A percentile compares a stretch with the other conserved stretches of the same genome.
phyloP scores from a whole-genome alignment of 2,329 filamentous ascomycete species.

The Clonostachys solani region DNA sequence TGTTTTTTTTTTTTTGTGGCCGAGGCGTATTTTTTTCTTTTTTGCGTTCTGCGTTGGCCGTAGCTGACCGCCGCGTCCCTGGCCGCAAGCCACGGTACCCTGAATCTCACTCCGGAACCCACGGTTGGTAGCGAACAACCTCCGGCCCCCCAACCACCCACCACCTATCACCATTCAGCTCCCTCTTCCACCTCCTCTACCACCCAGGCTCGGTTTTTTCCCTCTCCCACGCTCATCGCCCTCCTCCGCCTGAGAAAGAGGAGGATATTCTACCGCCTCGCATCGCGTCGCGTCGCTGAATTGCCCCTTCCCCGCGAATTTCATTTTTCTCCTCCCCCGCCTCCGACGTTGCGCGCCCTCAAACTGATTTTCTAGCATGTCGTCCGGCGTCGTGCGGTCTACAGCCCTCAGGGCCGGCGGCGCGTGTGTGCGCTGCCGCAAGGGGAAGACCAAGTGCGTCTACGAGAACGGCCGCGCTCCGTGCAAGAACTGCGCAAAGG shows the following conservation, averaged over 20 bases:
- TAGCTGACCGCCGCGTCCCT: too few relatives aligned
- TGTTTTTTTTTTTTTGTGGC: too few relatives aligned
- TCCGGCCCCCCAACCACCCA: too few relatives aligned
- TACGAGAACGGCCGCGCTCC: constrained; percentile 60
- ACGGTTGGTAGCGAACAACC: too few relatives aligned
- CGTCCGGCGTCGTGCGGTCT: constrained; percentile 45
- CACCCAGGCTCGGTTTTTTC: background rate
- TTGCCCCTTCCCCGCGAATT: background rate
- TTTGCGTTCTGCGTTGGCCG: too few relatives aligned
- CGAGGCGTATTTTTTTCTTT: too few relatives aligned
- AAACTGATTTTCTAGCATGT: constrained; percentile 7
- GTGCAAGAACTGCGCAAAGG: constrained; percentile 60
- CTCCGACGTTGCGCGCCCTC: background rate
- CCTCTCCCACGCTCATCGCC: background rate
- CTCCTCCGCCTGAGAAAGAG: background rate
- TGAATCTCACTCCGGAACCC: too few relatives aligned
- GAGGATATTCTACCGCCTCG: background rate
- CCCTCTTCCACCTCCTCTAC: background rate
- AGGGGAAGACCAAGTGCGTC: constrained; percentile 61
- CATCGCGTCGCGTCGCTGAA: background rate
- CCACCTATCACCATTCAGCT: too few relatives aligned
- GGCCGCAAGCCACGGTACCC: too few relatives aligned
- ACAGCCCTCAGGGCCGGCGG: constrained; percentile 57
- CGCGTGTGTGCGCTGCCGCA: constrained; percentile 59
- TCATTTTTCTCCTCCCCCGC: background rate